phyloP scores from a whole-genome alignment of 2,329 filamentous ascomycete genomes.

The Trichoderma hamatum region DNA sequence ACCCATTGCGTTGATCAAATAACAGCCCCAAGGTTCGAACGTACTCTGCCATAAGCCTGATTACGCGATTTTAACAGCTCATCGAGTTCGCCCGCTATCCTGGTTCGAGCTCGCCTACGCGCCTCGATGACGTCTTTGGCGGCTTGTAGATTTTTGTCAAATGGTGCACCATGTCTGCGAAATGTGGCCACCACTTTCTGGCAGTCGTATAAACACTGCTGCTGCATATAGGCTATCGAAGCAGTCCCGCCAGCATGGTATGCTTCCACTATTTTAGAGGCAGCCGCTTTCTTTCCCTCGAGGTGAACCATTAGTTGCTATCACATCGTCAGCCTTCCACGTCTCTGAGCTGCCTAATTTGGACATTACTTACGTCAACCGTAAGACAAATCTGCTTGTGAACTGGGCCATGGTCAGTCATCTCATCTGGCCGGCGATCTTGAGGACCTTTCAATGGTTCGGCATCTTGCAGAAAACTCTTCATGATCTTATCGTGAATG shows the following conservation, averaged over 20 bases:
- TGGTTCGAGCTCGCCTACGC: conserved; percentile 13
- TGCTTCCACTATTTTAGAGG: conserved; percentile 30
- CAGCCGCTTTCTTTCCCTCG: conserved; percentile 31
- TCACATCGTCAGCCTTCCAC: conserved; percentile 6
- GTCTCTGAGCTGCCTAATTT: not conserved
- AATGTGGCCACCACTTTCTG: conserved; percentile 28
- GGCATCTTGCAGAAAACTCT: not conserved
- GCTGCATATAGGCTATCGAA: conserved; percentile 33
- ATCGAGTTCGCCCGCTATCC: conserved; percentile 25
- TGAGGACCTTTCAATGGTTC: not conserved
- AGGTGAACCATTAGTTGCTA: conserved; percentile 35
- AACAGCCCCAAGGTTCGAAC: conserved; percentile 31
- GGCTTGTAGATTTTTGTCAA: conserved; percentile 26
- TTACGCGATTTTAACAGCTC: conserved; percentile 28
- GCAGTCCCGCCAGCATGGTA: conserved; percentile 32
- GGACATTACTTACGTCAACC: conserved; percentile 33
- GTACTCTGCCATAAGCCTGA: conserved; percentile 30
- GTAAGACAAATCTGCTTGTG: conserved; percentile 12
- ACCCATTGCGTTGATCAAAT: not conserved
- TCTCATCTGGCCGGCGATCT: not conserved
- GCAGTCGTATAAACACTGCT: conserved; percentile 32
- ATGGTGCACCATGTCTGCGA: conserved; percentile 31
- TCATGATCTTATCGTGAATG: conserved; percentile 1
- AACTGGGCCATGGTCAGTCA: no score
- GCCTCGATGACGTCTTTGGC: conserved; percentile 27